Conservation (phyloP, 2,329 filamentous ascomycete genomes). For the Arthrobotrys iridis region DNA sequence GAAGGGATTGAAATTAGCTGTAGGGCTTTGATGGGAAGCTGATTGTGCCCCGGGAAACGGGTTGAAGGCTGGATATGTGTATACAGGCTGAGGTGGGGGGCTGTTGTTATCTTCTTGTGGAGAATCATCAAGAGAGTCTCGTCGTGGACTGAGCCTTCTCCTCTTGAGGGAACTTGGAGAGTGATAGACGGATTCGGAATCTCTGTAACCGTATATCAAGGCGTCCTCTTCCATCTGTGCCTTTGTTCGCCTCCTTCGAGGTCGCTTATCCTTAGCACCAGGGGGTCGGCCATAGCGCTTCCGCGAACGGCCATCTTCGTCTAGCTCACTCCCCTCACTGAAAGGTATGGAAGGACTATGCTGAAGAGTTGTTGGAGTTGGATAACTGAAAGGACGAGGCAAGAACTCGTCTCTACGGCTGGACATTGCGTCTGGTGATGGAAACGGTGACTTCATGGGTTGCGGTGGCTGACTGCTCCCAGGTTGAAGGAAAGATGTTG, state of each 20-base stretch:
- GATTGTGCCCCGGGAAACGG: slow-evolving; percentile 27
- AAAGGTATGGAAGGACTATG: slow-evolving; percentile 28
- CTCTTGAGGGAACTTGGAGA: slow-evolving; percentile 51
- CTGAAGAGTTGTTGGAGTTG: slow-evolving; percentile 9
- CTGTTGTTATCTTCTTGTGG: slow-evolving; percentile 41
- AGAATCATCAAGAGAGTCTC: slow-evolving; percentile 48
- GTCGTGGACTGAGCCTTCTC: slow-evolving; percentile 38
- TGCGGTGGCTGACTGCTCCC: slow-evolving; percentile 13
- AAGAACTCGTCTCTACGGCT: slow-evolving; percentile 49
- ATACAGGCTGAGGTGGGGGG: slow-evolving; percentile 44
- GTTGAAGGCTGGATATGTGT: slow-evolving; percentile 44
- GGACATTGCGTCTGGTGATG: slow-evolving; percentile 44
- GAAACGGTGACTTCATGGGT: slow-evolving; percentile 44
- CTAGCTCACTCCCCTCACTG: slow-evolving; percentile 36
- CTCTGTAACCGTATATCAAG: slow-evolving; percentile 48
- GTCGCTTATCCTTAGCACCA: slow-evolving; percentile 52
- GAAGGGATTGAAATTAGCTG: slow-evolving; percentile 47
- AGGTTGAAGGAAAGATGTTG: slow-evolving; percentile 37
- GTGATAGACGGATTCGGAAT: slow-evolving; percentile 50
- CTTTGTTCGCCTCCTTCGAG: slow-evolving; percentile 48
- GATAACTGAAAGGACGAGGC: slow-evolving; percentile 43
- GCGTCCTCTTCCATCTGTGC: slow-evolving; percentile 54
- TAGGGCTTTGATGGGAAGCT: slow-evolving; percentile 33
- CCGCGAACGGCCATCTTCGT: slow-evolving; percentile 45
- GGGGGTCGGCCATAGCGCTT: slow-evolving; percentile 51